phyloP scores from a whole-genome alignment of 108 stramenopile genomes.

The Mayamaea pseudoterrestris region DNA sequence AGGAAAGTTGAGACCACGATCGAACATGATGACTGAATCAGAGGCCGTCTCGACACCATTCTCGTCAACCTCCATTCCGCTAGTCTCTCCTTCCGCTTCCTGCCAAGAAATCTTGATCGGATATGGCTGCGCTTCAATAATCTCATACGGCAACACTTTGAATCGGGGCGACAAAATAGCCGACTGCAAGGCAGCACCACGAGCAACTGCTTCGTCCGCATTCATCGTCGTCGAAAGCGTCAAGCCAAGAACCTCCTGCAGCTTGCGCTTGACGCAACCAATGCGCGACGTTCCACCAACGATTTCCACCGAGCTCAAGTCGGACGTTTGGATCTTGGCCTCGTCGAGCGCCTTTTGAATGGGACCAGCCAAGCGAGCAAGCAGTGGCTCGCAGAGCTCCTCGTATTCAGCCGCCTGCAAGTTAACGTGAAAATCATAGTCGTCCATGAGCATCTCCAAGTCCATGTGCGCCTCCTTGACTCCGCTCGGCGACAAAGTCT shows the following conservation, averaged over 20 bases:
- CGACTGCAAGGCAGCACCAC: constrained; percentile 92
- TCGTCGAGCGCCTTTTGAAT: constrained; percentile 74
- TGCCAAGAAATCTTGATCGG: constrained; percentile 90
- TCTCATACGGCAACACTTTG: constrained; percentile 94
- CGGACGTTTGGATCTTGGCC: constrained; percentile 53
- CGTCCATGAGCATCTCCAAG: constrained; percentile 89
- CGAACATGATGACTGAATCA: constrained; percentile 84
- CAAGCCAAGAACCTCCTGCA: constrained; percentile 51
- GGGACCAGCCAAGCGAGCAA: constrained; percentile 76
- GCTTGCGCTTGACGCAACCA: constrained; percentile 75
- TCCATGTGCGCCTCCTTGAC: constrained; percentile 90
- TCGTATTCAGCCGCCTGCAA: constrained; percentile 82
- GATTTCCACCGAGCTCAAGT: constrained; percentile 82
- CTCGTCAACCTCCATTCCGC: constrained; percentile 45
- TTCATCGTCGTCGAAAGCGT: constrained; percentile 92
- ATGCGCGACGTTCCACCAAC: constrained; percentile 92
- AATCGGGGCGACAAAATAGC: constrained; percentile 95
- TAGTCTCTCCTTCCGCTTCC: constrained; percentile 31
- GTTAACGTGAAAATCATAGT: constrained; percentile 79
- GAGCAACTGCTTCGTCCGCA: constrained; percentile 94
- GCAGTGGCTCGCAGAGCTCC: constrained; percentile 56
- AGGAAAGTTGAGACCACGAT: constrained; percentile 83
- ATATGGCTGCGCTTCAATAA: constrained; percentile 78
- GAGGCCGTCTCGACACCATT: constrained; percentile 39
- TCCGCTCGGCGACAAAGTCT: constrained; percentile 93